Evolutionary conservation across 1,284 basidiomycete genomes (phyloP).

Genomic region (Papiliotrema fonsecae): DNA sequence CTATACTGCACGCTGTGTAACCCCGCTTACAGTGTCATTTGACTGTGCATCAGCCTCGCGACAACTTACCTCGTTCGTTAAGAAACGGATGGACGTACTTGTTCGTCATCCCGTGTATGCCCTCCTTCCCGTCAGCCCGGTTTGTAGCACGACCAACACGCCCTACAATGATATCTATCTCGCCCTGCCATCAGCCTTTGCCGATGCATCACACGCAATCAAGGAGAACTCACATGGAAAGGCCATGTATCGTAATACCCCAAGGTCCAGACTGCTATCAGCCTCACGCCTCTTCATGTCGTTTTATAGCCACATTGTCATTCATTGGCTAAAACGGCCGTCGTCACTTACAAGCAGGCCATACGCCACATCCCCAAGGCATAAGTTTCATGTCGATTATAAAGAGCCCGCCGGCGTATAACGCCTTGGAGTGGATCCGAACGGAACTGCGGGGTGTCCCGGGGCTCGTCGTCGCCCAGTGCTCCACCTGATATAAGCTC

Average conservation of each 20-base stretch:
- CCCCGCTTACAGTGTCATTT: slow-evolving; percentile 36
- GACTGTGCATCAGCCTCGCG: slow-evolving; percentile 21
- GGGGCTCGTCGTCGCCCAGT: slow-evolving; percentile 21
- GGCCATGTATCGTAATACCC: slow-evolving; percentile 41
- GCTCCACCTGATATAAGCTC: slow-evolving; percentile 28
- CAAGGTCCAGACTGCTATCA: slow-evolving; percentile 39
- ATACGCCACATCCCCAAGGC: slow-evolving; percentile 73
- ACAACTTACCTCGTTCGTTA: neutral
- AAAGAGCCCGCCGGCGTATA: slow-evolving; percentile 66
- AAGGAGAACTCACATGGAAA: slow-evolving; percentile 18
- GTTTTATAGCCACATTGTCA: neutral
- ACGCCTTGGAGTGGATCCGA: slow-evolving; percentile 63
- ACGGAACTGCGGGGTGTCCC: slow-evolving; percentile 48
- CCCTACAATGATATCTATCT: slow-evolving; percentile 45
- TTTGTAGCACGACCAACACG: neutral
- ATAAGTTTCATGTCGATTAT: slow-evolving; percentile 70
- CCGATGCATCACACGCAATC: neutral
- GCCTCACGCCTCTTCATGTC: neutral
- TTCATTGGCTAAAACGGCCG: neutral
- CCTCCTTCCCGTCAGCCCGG: slow-evolving; percentile 27
- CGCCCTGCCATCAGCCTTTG: slow-evolving; percentile 24
- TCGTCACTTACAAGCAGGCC: slow-evolving; percentile 63
- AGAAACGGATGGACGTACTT: slow-evolving; percentile 27
- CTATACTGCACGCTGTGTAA: no score
- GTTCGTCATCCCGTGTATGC: slow-evolving; percentile 32